Percentiles rank a stretch among this genome's conserved stretches.
Evolutionary conservation across 306 rosid species (phyloP).

Genomic region (cucumber (Cucumis sativus)): Cucumber_9930_V3 NC_026655.2:25713001-25713500

Average conservation of each 20-base stretch:
- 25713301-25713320: neutral
- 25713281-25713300: neutral
- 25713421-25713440: neutral
- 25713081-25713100: neutral
- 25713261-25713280: neutral
- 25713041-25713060: neutral
- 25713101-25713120: neutral
- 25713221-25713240: constrained; percentile 34
- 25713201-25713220: constrained; percentile 99
- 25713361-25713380: neutral
- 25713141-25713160: constrained; percentile 9
- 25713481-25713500: too few species aligned
- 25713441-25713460: too few species aligned
- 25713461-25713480: too few species aligned
- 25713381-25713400: neutral
- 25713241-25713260: constrained; percentile 4
- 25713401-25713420: neutral
- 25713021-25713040: neutral
- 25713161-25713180: constrained; percentile 81
- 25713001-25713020: neutral
- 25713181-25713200: constrained; percentile 98
- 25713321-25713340: neutral
- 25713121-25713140: neutral
- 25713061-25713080: neutral
- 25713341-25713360: neutral